Evolutionary conservation across 176 grass and related monocot species (phyloP), one percentile per base, ranked within the genome.

Genomic region (Zea mays): DNA sequence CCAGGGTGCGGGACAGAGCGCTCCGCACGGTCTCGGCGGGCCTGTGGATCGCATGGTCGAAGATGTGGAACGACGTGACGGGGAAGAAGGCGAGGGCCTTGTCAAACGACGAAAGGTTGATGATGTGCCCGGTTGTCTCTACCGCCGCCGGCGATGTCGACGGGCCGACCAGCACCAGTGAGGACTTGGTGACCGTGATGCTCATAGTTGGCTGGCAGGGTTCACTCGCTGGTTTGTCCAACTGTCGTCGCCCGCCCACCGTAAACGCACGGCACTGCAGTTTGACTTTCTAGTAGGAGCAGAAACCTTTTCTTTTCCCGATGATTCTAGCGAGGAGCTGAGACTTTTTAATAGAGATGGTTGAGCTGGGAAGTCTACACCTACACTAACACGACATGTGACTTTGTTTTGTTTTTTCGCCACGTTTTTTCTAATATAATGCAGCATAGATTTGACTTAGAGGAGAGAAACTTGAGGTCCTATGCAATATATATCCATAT

Each of bases 91-190:
- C 76, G 11, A 66, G 62, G 0, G 76, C 62, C 76, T 5, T 67
- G 62, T 79, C 76, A 17, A 67, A 79, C 10, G 76, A 79, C 36
- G 76, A 33, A 48, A 79, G 76, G 6, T 2, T 33, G 62, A 78
- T 10, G 62, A 78, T 6, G 62, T 55, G 35, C 34, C 0, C 6
- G 1, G 33, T 2, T 8, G 8, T 10, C 34, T 7, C 59, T 6
- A 36, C 48, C 33, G 69, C 10, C 54, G 37, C 4, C 71, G 47
- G 47, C 10, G 76, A 1, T n/a, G 34, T 41, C 10, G 62, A 13
- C 34, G 76, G 76, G 47, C 62, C 76, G 35, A 78, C 76, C 17
- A 78, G 76, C 62, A 15, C 76, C 62, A 63, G 62, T 62, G 47
- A 3, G 0, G 76, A 78, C 76, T 67, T 78, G 76, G 76, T 67